Conservation (phyloP, 148 eudicot species). For the Nyssa sinensis region DNA sequence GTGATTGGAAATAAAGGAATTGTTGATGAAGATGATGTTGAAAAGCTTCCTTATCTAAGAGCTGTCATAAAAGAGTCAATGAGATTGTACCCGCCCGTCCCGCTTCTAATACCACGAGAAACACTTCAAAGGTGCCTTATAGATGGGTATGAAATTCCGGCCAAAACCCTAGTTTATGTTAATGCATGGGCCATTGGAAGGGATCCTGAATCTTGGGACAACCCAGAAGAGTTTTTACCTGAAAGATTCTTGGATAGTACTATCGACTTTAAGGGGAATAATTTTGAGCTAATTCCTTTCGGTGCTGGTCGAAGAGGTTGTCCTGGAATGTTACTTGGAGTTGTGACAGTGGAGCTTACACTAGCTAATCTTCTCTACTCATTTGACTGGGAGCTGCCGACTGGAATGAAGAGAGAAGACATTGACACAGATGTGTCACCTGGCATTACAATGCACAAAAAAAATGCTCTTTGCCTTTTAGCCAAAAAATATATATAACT, state of each 20-base stretch:
- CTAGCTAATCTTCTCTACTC: too few species aligned
- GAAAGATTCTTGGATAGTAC: too few species aligned
- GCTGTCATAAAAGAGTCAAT: slow-evolving; percentile 36
- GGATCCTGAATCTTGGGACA: slow-evolving; percentile 35
- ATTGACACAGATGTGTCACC: slow-evolving; percentile 4
- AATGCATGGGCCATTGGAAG: slow-evolving; percentile 29
- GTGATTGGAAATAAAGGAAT: background rate
- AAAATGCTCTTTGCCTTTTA: too few species aligned
- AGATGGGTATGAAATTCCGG: slow-evolving; percentile 31
- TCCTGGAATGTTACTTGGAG: slow-evolving; percentile 22
- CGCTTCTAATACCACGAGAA: slow-evolving; percentile 25
- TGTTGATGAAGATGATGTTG: slow-evolving; percentile 23
- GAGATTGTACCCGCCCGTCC: slow-evolving; percentile 29
- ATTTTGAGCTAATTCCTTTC: too few species aligned
- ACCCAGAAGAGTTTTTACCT: slow-evolving; percentile 28
- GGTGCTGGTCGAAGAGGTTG: slow-evolving; percentile 10
- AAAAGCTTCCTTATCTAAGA: slow-evolving; percentile 23
- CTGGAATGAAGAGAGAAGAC: too few species aligned
- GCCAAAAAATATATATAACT: too few species aligned
- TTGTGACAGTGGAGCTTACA: too few species aligned
- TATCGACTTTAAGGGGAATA: too few species aligned
- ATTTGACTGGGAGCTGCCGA: too few species aligned
- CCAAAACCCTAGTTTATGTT: slow-evolving; percentile 25
- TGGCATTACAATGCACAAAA: slow-evolving; percentile 13
- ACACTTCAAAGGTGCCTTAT: slow-evolving; percentile 15